Evolutionary conservation across 805 yeast species (phyloP).

Genomic region (Cyberlindnera xishuangbannaensis): DNA sequence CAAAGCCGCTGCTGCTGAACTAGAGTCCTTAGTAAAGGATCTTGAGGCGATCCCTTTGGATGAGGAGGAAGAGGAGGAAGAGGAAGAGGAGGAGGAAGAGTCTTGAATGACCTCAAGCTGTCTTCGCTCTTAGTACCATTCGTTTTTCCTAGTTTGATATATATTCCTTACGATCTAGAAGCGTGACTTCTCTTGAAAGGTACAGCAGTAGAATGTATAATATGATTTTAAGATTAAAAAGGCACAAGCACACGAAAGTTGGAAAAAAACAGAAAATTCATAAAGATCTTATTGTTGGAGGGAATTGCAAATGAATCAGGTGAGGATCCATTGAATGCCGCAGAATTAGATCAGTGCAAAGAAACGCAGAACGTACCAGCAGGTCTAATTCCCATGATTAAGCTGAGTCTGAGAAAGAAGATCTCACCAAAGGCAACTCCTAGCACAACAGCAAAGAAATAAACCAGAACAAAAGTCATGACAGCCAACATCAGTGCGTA

Average conservation of each 20-base stretch:
- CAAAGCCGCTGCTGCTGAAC: constrained; percentile 44
- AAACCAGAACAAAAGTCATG: constrained; percentile 61
- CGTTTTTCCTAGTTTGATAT: no score
- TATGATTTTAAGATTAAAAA: no score
- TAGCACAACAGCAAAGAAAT: constrained; percentile 66
- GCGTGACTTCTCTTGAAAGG: no score
- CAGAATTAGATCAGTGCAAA: constrained; percentile 16
- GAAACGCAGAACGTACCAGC: constrained; percentile 14
- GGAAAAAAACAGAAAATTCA: no score
- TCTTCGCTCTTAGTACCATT: no score
- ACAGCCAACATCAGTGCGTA: constrained; percentile 75
- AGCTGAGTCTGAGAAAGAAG: constrained; percentile 54
- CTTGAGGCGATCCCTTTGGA: constrained; percentile 39
- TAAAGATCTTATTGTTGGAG: no score
- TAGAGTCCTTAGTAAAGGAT: constrained; percentile 40
- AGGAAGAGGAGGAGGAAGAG: constrained; percentile 22
- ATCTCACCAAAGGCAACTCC: constrained; percentile 71
- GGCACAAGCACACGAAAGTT: no score
- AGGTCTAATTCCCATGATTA: constrained; percentile 30
- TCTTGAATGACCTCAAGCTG: background rate
- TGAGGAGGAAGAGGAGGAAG: constrained; percentile 34
- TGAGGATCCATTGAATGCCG: background rate
- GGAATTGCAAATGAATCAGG: no score
- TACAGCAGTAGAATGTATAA: no score
- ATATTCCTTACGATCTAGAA: no score